Evolutionary conservation across 2,329 filamentous ascomycete species (phyloP), one percentile per base, ranked within the genome.

Genomic region (Talaromyces funiculosus): DNA sequence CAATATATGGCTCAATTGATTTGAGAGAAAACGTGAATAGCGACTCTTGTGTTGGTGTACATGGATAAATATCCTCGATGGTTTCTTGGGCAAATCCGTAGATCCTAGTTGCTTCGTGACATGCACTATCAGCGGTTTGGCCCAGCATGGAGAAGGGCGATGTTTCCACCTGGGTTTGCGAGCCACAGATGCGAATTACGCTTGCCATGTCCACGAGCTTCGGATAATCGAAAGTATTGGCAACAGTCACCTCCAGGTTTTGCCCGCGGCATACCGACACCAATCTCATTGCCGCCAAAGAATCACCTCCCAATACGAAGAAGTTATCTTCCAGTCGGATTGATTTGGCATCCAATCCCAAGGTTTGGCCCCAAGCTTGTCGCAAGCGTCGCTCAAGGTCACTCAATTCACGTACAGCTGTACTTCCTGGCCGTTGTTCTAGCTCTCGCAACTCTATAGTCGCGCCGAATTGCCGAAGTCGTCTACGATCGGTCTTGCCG

Each of bases 401-500:
- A 45, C 59, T 78, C 74, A 45, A 69, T 40, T 4, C 31, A 5
- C 47, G 57, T 24, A 9, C 16, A 45, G 68, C 64, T 16, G 60
- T 49, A 4, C 67, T 37, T 35, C 22, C 31, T 4, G 7, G 26
- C 0, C 24, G 7, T 9, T 26, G 18, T 3, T 37, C 42, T 24
- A 54, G 51, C 14, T 53, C 26, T 54, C 51, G 57, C 31, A 60
- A 12, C 10, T 60, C 57, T 20, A 60, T 26, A 18, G 47, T 60
- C 3, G 51, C 40, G 3, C 47, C 51, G n/a, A 60, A 60, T 22
- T 59, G 37, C 8, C 51, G 24, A 8, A 62, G 47, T 45, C 26
- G 45, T 40, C 38, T 59, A 5, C 84, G 12, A 83, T 70, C 0
- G 82, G 82, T 72, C 82, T 77, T 38, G 82, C 74, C 35, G 77